These are phyloP conservation scores for Aspergillus sp. DNA, from an alignment of 2,329 filamentous ascomycete genomes.

Conservation along the genomic window DNA sequence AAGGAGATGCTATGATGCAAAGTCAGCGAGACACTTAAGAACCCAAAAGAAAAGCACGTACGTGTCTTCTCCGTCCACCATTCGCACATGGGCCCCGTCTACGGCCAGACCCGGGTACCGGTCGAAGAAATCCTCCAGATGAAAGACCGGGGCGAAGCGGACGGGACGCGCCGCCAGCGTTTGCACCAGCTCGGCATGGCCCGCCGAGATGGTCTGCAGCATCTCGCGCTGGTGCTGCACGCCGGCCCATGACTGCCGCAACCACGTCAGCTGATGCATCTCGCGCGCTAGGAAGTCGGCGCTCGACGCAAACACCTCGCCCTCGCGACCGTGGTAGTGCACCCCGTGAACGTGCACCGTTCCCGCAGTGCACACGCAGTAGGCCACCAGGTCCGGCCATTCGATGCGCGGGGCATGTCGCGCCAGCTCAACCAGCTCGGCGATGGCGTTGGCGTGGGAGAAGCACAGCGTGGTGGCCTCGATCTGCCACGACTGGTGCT, in stretches of 20 bases:
- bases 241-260: constrained; percentile 73
- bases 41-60: background rate
- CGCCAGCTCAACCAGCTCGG: constrained; percentile 76
- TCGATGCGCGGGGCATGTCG: constrained; percentile 72
- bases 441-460: constrained; percentile 82
- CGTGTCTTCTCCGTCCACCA: constrained; percentile 65
- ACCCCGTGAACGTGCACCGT: constrained; percentile 86
- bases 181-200: constrained; percentile 79
- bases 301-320: constrained; percentile 63
- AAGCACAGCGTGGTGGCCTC: constrained; percentile 87
- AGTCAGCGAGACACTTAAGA: background rate
- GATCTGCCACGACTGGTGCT: constrained; percentile 91
- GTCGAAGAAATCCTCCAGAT: constrained; percentile 85
- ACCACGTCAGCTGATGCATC: constrained; percentile 75
- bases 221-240: constrained; percentile 79
- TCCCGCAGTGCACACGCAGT: constrained; percentile 81
- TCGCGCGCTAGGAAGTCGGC: constrained; percentile 72
- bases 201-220: constrained; percentile 72
- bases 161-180: constrained; percentile 66
- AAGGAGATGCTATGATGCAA: constrained; percentile 4
- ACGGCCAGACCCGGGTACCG: constrained; percentile 72
- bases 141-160: constrained; percentile 75
- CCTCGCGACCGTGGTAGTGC: constrained; percentile 68
- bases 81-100: constrained; percentile 71
- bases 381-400: constrained; percentile 84